These are phyloP conservation scores for Physcomitrellopsis africana DNA, from an alignment of 225 moss, liverwort and hornwort genomes.

Conservation along the genomic window DNA sequence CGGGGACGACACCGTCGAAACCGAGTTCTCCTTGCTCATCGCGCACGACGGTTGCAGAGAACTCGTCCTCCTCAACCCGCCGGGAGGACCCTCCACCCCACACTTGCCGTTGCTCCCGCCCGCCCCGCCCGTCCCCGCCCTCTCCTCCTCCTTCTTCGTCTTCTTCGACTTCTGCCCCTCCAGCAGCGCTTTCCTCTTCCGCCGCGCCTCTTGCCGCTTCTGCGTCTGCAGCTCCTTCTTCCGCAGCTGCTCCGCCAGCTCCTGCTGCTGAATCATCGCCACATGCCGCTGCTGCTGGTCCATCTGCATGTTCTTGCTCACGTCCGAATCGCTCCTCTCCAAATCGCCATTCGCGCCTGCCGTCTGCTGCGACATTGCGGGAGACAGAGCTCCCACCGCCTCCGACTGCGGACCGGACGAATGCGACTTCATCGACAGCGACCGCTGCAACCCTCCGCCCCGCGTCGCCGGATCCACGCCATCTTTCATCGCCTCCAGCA, in stretches of 20 bases:
- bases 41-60: conserved; percentile 45
- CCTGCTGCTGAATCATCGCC: conserved; percentile 55
- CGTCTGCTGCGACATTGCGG: conserved; percentile 29
- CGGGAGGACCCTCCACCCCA: conserved; percentile 41
- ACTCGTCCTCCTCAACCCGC: conserved; percentile 46
- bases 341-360: conserved; percentile 29
- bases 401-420: conserved; percentile 38
- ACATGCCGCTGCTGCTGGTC: conserved; percentile 56
- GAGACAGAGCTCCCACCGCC: conserved; percentile 34
- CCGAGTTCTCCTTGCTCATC: conserved; percentile 48
- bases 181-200: conserved; percentile 74
- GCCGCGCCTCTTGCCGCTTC: conserved; percentile 74
- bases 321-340: conserved; percentile 56
- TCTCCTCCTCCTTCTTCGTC: conserved; percentile 81
- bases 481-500: conserved; percentile 69
- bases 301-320: conserved; percentile 51
- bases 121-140: conserved; percentile 29
- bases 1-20: conserved; percentile 58
- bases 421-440: conserved; percentile 41
- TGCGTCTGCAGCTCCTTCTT: conserved; percentile 62
- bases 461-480: conserved; percentile 43
- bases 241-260: conserved; percentile 64
- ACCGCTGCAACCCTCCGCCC: conserved; percentile 37
- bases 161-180: conserved; percentile 82
- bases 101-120: conserved; percentile 29